Percentiles rank a stretch among this genome's conserved stretches.
phyloP scores from a whole-genome alignment of 768 basidiomycete genomes.

The Pleurotus tuoliensis region DNA sequence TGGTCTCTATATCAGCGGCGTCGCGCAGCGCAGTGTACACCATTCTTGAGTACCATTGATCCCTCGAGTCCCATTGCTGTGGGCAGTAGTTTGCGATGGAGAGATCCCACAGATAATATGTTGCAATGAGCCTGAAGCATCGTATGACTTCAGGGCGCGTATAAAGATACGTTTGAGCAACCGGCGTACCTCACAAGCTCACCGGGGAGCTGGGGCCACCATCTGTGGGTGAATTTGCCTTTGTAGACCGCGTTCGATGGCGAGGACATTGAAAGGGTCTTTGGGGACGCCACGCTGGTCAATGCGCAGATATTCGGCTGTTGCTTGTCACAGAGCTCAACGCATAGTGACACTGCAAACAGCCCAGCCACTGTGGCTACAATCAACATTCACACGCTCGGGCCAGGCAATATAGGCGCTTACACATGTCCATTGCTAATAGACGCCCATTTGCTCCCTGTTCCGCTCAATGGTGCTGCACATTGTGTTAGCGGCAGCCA shows the following conservation, averaged over 20 bases:
- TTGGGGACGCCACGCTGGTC: conserved; percentile 27
- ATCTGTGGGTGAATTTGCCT: conserved; percentile 52
- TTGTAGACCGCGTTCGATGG: conserved; percentile 38
- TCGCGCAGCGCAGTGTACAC: conserved; percentile 63
- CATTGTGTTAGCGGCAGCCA: conserved; percentile 33
- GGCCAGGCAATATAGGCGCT: no score
- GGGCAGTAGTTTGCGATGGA: conserved; percentile 43
- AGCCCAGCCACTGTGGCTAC: no score
- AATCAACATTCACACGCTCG: no score
- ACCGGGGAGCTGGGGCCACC: conserved; percentile 58
- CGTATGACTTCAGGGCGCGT: conserved; percentile 14
- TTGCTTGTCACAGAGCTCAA: no score
- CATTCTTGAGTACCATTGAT: conserved; percentile 59
- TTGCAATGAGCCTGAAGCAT: conserved; percentile 47
- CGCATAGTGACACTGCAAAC: no score
- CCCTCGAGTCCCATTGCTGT: conserved; percentile 40
- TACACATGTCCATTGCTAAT: no score
- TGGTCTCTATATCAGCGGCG: conserved; percentile 51
- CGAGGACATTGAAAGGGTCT: conserved; percentile 14
- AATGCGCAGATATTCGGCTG: conserved; percentile 29
- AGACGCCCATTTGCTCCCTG: no score
- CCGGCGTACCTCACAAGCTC: conserved; percentile 51
- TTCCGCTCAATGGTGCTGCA: conserved; percentile 48
- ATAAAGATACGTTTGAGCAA: conserved; percentile 3
- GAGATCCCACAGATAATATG: conserved; percentile 51